Percentiles rank a stretch among this genome's conserved stretches.
Conservation (phyloP, 1,139 yeast species). For the Sugiyamaella japonica region DNA sequence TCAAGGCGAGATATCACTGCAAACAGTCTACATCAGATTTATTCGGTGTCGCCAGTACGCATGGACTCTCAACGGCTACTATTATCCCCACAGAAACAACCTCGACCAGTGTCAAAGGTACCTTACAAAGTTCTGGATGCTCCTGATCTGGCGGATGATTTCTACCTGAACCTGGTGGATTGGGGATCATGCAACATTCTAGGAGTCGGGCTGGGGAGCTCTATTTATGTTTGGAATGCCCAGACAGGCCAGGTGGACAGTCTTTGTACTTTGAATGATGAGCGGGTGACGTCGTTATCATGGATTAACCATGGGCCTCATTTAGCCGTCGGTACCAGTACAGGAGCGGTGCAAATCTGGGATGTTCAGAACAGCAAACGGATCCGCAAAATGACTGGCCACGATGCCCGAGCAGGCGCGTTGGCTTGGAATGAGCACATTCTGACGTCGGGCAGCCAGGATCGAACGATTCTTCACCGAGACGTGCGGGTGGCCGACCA, state of each 20-base stretch:
- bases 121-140: slow-evolving; percentile 96
- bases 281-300: slow-evolving; percentile 74
- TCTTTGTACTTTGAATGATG: slow-evolving; percentile 63
- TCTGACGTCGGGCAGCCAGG: slow-evolving; percentile 84
- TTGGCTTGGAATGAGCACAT: slow-evolving; percentile 95
- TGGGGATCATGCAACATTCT: slow-evolving; percentile 92
- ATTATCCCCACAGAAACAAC: slow-evolving; percentile 77
- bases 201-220: slow-evolving; percentile 87
- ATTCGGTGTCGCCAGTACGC: slow-evolving; percentile 83
- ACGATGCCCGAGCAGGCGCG: slow-evolving; percentile 78
- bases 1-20: slow-evolving; percentile 22
- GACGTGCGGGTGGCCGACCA: slow-evolving; percentile 91
- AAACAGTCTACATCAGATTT: slow-evolving; percentile 42
- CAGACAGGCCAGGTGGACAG: slow-evolving; percentile 80
- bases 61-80: slow-evolving; percentile 80
- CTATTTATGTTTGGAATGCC: slow-evolving; percentile 92
- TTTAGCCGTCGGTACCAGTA: slow-evolving; percentile 84
- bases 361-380: slow-evolving; percentile 50
- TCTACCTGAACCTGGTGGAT: slow-evolving; percentile 85
- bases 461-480: slow-evolving; percentile 78
- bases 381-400: slow-evolving; percentile 85
- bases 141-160: slow-evolving; percentile 92
- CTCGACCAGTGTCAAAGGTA: slow-evolving; percentile 75
- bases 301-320: slow-evolving; percentile 90
- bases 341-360: slow-evolving; percentile 92